phyloP scores from a whole-genome alignment of 805 yeast genomes.

The Saccharomycopsis sp. region DNA sequence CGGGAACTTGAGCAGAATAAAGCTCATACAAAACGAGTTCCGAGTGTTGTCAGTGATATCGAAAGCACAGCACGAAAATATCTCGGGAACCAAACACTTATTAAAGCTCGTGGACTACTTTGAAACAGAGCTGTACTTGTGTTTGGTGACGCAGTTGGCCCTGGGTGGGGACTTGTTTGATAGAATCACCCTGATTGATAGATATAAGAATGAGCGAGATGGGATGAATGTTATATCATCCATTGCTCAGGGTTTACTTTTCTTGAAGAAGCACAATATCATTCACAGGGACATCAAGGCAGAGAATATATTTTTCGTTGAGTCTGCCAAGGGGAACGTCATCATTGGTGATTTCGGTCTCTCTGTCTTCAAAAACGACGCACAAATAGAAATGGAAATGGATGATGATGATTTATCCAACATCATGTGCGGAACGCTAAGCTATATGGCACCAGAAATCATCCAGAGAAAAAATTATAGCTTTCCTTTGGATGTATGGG shows the following conservation, averaged over 20 bases:
- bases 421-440: constrained; percentile 59
- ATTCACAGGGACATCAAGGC: constrained; percentile 86
- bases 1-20: constrained; percentile 25
- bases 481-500: constrained; percentile 63
- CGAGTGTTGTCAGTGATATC: constrained; percentile 43
- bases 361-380: constrained; percentile 31
- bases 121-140: constrained; percentile 51
- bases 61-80: constrained; percentile 30
- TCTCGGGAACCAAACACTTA: constrained; percentile 37
- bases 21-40: constrained; percentile 51
- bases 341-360: constrained; percentile 85
- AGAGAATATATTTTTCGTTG: constrained; percentile 57
- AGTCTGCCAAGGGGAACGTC: constrained; percentile 50
- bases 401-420: constrained; percentile 24
- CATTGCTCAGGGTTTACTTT: constrained; percentile 45
- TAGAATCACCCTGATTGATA: constrained; percentile 39
- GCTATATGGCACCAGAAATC: constrained; percentile 71
- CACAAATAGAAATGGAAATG: too few species aligned
- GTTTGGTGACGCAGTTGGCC: constrained; percentile 58
- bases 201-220: constrained; percentile 37
- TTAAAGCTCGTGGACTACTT: constrained; percentile 59
- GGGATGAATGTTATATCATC: constrained; percentile 42
- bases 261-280: constrained; percentile 48
- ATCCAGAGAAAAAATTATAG: constrained; percentile 45
- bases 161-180: constrained; percentile 62